These are phyloP conservation scores for Toxoplasma gondii DNA, from an alignment of 169 alveolate genomes.

Conservation along the genomic window DNA sequence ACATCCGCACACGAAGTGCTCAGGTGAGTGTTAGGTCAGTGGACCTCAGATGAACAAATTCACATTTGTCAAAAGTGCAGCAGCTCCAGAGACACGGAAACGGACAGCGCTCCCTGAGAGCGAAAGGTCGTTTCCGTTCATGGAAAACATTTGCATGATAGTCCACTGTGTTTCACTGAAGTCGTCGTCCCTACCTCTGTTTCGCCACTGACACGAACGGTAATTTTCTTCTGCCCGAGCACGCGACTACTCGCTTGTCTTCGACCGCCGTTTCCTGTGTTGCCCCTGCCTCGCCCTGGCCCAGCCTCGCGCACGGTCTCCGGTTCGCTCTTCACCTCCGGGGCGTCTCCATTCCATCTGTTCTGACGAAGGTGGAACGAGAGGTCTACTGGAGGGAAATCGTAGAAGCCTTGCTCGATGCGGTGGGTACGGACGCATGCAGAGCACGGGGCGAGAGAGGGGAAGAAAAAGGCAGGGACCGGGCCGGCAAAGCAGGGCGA, in stretches of 20 bases:
- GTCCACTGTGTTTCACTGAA: not conserved
- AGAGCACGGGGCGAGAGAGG: constrained; percentile 47
- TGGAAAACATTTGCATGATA: not conserved
- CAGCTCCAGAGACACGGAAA: not conserved
- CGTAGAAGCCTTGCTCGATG: constrained; percentile 57
- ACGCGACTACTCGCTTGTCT: not conserved
- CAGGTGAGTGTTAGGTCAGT: too few relatives aligned
- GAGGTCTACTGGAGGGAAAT: constrained; percentile 55
- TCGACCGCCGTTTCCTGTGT: not conserved
- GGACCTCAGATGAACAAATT: too few relatives aligned
- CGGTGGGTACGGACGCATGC: constrained; percentile 52
- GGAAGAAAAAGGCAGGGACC: constrained; percentile 56
- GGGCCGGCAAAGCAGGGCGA: not conserved
- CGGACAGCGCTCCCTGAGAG: not conserved
- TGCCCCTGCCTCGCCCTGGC: not conserved
- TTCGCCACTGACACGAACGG: constrained; percentile 2
- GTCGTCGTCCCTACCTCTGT: not conserved
- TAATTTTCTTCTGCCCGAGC: not conserved
- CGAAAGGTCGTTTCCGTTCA: not conserved
- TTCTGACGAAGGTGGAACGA: constrained; percentile 65
- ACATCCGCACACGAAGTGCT: too few relatives aligned
- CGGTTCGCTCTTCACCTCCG: not conserved
- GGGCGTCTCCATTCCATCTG: not conserved
- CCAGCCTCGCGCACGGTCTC: not conserved
- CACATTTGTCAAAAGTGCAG: too few relatives aligned